A percentile compares a stretch with the other conserved stretches of the same genome.
phyloP scores from a whole-genome alignment of 2,329 filamentous ascomycete species.

The Colletotrichum tropicale region DNA sequence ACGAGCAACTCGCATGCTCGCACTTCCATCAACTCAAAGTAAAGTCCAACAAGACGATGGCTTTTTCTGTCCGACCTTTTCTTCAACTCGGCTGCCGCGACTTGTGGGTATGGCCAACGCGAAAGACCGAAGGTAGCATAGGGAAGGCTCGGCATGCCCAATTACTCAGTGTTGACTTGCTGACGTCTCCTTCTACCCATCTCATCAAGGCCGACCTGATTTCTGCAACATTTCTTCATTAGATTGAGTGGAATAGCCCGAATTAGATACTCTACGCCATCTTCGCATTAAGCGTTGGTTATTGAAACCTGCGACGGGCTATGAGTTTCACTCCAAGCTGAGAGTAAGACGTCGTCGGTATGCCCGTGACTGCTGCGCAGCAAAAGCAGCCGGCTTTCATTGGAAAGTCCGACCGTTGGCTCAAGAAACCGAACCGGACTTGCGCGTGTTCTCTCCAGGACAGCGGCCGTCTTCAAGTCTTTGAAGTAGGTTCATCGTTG shows the following conservation, averaged over 20 bases:
- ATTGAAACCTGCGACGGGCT: background rate
- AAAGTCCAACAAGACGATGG: background rate
- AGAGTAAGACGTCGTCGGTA: background rate
- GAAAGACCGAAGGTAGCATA: background rate
- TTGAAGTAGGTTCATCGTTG: background rate
- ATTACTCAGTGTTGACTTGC: background rate
- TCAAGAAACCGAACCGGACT: background rate
- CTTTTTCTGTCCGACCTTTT: fast-evolving
- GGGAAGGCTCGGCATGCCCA: background rate
- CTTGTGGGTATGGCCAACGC: background rate
- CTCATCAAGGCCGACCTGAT: background rate
- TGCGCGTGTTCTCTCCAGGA: background rate
- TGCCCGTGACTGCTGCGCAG: background rate
- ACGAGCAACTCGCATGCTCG: background rate
- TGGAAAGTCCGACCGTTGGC: background rate
- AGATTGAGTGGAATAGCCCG: background rate
- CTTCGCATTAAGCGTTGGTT: background rate
- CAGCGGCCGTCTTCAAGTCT: background rate
- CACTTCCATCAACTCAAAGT: background rate
- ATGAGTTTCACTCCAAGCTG: background rate
- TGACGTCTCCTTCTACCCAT: background rate
- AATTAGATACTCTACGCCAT: background rate
- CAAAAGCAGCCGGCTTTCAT: background rate
- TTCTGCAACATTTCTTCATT: background rate
- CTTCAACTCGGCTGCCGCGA: background rate